Evolutionary conservation across 495 filamentous ascomycete genomes (phyloP).

Genomic region (Haplographium delicatum): DNA sequence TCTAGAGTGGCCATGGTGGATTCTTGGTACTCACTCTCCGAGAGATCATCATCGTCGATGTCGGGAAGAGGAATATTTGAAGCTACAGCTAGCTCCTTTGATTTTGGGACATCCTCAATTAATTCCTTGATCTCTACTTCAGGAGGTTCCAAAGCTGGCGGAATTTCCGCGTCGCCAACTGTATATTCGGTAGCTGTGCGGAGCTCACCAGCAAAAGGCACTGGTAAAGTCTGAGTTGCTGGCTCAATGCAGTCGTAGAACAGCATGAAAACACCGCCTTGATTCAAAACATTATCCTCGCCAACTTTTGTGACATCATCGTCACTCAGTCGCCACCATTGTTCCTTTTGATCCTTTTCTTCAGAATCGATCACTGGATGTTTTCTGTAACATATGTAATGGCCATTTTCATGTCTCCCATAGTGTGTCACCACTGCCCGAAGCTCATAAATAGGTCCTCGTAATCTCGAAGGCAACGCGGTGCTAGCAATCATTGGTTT

Average conservation of each 20-base stretch:
- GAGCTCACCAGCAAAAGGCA: background rate
- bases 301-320: conserved; percentile 70
- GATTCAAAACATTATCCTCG: conserved; percentile 66
- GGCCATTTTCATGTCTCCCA: conserved; percentile 88
- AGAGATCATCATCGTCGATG: conserved; percentile 18
- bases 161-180: background rate
- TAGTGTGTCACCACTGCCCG: conserved; percentile 84
- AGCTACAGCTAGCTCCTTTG: conserved; percentile 9
- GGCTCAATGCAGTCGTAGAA: conserved; percentile 75
- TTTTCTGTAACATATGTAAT: conserved; percentile 87
- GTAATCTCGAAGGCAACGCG: conserved; percentile 28
- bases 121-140: background rate
- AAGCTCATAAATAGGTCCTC: conserved; percentile 67
- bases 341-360: conserved; percentile 26
- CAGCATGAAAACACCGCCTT: conserved; percentile 91
- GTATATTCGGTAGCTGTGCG: background rate
- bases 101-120: background rate
- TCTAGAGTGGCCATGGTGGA: conserved; percentile 6
- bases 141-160: background rate
- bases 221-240: background rate
- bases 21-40: conserved; percentile 9
- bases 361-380: conserved; percentile 37
- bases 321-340: conserved; percentile 85
- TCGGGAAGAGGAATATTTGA: conserved; percentile 20
- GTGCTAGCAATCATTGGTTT: conserved; percentile 61